Evolutionary conservation across 164 flowering plant genomes (phyloP), one percentile per base, ranked within the genome.

Genomic region (Annona cherimola): DNA sequence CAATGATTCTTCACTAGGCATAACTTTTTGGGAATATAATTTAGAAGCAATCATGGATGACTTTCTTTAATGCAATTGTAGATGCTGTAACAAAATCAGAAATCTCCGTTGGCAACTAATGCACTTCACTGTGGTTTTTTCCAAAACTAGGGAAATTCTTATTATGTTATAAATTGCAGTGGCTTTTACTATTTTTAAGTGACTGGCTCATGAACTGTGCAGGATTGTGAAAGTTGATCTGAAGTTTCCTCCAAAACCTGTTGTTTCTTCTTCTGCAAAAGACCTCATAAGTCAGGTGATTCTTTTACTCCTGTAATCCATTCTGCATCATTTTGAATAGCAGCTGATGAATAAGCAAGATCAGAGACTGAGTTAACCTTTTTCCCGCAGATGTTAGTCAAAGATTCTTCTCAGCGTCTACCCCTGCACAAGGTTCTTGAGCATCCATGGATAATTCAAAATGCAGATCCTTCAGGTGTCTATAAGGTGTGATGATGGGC

Each of bases 391-490:
- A 91, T 95, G 98, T 92, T 95, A 40, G 92, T 95, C 26, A 95
- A 87, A 81, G 97, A 95, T 70, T 88, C 92, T 39, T 81, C 96
- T 1, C 79, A 86, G 39, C 93, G 99, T 20, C 78, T 95, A 64
- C 96, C 97, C 1, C 79, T 95, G 4, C 96, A 93, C 85, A 95
- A 91, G 84, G 81, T 95, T 67, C 91, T 95, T 9, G 98, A 91
- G 85, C 99, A 95, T 81, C 96, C 99, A 9, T 95, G 98, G 98
- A 86, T 95, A 55, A 79, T 95, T 42, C 99, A 95, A 68, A 88
- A 93, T 80, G 99, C 99, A 70, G 99, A 95, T 73, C 99, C 96
- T 45, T 86, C 99, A 11, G 99, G 98, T 12, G 72, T 90, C 59
- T 95, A 86, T 68, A 85, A 80, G 83, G 74, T 63, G 40, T 72